Percentiles rank a stretch among this genome's conserved stretches.
phyloP scores from a whole-genome alignment of 2,329 filamentous ascomycete genomes.

The Penicillium verrucosum region DNA sequence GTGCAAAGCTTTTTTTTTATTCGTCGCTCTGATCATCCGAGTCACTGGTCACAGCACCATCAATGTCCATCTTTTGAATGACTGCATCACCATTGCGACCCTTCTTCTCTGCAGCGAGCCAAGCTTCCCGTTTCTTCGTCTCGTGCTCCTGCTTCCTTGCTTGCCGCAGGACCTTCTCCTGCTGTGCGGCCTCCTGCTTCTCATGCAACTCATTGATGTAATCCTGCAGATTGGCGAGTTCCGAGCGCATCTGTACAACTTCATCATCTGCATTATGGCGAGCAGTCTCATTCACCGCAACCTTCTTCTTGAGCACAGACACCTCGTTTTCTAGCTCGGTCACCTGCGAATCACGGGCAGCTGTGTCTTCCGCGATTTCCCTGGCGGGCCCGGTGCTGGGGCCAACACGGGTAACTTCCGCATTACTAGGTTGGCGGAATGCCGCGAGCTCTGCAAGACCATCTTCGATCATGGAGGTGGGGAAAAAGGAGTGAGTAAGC shows the following conservation, averaged over 20 bases:
- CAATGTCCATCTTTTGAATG: constrained; percentile 40
- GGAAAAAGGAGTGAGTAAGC: constrained; percentile 40
- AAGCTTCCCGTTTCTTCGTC: constrained; percentile 41
- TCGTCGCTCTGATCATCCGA: constrained; percentile 38
- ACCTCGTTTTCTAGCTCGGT: constrained; percentile 41
- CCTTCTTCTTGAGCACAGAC: constrained; percentile 37
- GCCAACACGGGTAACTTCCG: constrained; percentile 16
- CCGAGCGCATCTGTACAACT: constrained; percentile 36
- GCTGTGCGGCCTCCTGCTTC: constrained; percentile 36
- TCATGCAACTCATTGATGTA: constrained; percentile 40
- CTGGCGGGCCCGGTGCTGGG: constrained; percentile 9
- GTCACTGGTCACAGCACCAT: constrained; percentile 33
- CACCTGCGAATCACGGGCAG: constrained; percentile 28
- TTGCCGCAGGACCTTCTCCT: constrained; percentile 33
- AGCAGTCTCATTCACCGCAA: constrained; percentile 34
- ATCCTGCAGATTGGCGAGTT: constrained; percentile 36
- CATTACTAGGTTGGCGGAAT: constrained; percentile 25
- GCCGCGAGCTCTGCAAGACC: constrained; percentile 39
- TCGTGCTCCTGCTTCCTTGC: constrained; percentile 42
- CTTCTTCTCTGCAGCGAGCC: constrained; percentile 45
- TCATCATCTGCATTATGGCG: constrained; percentile 37
- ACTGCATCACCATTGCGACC: constrained; percentile 41
- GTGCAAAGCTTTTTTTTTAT: constrained; percentile 10
- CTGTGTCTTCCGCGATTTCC: constrained; percentile 15
- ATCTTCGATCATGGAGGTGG: constrained; percentile 40